Evolutionary conservation across 2,329 filamentous ascomycete genomes (phyloP).

Genomic region (Xylaria sp.): DNA sequence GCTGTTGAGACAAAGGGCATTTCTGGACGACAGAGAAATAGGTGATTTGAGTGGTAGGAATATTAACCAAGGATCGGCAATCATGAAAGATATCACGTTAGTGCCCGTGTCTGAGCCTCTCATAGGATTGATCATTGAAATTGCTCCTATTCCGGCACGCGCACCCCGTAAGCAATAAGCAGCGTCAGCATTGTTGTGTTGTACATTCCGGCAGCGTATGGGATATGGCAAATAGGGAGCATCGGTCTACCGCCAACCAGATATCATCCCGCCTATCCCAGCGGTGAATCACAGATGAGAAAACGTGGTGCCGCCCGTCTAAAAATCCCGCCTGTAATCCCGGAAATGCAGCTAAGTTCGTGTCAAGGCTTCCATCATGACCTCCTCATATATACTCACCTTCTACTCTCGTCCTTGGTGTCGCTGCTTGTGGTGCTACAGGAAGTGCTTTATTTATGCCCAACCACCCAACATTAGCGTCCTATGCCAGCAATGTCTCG

Average conservation of each 20-base stretch:
- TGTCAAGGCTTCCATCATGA: constrained; percentile 18
- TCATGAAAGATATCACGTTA: neutral
- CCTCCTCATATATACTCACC: constrained; percentile 13
- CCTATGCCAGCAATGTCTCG: neutral
- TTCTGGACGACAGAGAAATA: neutral
- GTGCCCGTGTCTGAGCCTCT: neutral
- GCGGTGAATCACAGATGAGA: constrained; percentile 11
- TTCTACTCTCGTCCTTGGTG: constrained; percentile 23
- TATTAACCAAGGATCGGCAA: neutral
- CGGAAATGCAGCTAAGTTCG: neutral
- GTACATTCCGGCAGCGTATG: no score
- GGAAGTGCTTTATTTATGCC: neutral
- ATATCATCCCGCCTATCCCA: neutral
- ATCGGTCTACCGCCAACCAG: constrained; percentile 8
- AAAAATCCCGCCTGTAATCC: neutral
- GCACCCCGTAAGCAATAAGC: constrained; percentile 9
- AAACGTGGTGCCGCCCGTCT: neutral
- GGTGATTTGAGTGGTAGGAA: neutral
- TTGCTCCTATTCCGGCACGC: neutral
- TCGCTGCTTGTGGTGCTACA: constrained; percentile 1
- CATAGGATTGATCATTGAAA: neutral
- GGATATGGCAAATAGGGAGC: neutral
- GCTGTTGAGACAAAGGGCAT: neutral
- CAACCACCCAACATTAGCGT: neutral
- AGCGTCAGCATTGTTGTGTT: neutral